Conservation (phyloP, 2,329 filamentous ascomycete genomes). For the Fusarium sarcochroum region DNA sequence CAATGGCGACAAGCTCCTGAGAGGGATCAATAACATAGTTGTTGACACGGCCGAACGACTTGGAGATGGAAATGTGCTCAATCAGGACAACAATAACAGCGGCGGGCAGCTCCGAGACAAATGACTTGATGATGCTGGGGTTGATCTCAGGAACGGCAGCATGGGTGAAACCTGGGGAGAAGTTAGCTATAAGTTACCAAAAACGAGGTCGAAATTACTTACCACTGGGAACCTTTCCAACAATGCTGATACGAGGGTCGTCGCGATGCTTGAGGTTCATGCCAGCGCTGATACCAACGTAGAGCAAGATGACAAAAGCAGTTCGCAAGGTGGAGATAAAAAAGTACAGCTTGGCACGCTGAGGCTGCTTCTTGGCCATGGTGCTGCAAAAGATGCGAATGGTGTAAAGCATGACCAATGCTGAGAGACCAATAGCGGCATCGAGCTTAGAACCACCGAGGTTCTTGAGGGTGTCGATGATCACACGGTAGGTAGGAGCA, state of each 20-base stretch:
- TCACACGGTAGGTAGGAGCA: conserved; percentile 62
- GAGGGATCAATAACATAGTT: conserved; percentile 86
- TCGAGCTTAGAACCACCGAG: conserved; percentile 70
- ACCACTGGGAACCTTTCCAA: conserved; percentile 79
- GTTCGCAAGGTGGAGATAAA: conserved; percentile 84
- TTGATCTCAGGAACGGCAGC: conserved; percentile 76
- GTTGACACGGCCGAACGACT: conserved; percentile 85
- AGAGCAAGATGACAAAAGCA: conserved; percentile 84
- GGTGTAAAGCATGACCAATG: conserved; percentile 76
- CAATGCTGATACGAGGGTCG: conserved; percentile 73
- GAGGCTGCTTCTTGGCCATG: conserved; percentile 76
- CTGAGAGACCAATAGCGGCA: conserved; percentile 80
- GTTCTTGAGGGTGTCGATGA: conserved; percentile 65
- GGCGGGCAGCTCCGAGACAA: conserved; percentile 77
- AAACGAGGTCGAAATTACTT: conserved; percentile 40
- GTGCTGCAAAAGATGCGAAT: conserved; percentile 74
- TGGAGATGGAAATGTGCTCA: conserved; percentile 86
- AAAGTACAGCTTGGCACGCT: conserved; percentile 79
- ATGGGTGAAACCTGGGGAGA: conserved; percentile 73
- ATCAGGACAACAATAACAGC: conserved; percentile 84
- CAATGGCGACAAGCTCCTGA: conserved; percentile 84
- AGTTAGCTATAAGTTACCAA: neutral
- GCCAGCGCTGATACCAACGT: conserved; percentile 82
- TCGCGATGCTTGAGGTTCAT: conserved; percentile 72
- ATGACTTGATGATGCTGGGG: conserved; percentile 70